These are phyloP conservation scores for Naegleria lovaniensis DNA, from an alignment of 208 protist species.

Conservation along the genomic window DNA sequence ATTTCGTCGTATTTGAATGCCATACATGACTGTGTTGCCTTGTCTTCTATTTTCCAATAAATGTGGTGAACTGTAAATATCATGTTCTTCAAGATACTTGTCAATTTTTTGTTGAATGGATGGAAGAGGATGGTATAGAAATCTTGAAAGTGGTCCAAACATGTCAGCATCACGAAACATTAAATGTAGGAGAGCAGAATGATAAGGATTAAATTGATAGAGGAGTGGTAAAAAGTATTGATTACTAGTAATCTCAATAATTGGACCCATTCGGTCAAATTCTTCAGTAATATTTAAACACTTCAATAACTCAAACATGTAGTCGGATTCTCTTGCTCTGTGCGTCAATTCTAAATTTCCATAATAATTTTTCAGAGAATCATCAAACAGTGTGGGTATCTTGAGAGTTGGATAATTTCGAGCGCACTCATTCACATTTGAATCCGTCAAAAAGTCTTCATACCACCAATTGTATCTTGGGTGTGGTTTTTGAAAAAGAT, in stretches of 20 bases:
- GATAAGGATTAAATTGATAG: background rate
- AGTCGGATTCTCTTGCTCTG: background rate
- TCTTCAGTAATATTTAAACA: conserved; percentile 7
- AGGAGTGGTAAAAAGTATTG: background rate
- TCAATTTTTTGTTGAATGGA: background rate
- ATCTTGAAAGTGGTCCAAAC: background rate
- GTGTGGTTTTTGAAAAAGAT: background rate
- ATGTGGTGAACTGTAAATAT: background rate
- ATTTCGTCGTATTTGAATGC: background rate
- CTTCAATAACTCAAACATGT: conserved; percentile 7
- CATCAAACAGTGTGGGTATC: background rate
- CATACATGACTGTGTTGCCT: background rate
- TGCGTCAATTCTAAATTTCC: background rate
- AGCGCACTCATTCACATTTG: background rate
- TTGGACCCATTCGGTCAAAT: background rate
- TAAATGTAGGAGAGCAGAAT: background rate
- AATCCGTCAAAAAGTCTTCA: background rate
- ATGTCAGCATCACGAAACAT: background rate
- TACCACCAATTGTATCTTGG: background rate
- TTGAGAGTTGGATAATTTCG: background rate
- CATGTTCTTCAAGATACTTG: background rate
- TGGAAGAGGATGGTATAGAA: background rate
- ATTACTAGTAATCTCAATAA: conserved; percentile 2
- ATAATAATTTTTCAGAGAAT: background rate
- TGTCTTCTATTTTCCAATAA: background rate